Evolutionary conservation across 2,329 filamentous ascomycete genomes (phyloP), one percentile per base, ranked within the genome.

Genomic region (Aciculosporium take): DNA sequence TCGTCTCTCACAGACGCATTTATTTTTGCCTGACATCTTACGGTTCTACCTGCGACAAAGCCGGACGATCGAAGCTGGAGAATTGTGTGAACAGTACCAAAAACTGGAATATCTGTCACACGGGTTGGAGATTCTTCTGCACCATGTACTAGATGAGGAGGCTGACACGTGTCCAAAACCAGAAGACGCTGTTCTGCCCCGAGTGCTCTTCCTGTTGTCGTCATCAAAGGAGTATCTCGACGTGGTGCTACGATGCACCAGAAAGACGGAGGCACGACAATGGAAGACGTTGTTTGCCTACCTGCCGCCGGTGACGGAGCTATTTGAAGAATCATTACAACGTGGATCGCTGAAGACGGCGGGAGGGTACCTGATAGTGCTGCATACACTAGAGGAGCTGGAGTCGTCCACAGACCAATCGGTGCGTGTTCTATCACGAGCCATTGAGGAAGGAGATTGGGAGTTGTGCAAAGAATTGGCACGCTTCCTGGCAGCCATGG

Each of bases 221-320:
- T 84, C 80, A 1, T 84, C 80, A 59, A 81, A 79, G 42, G 77
- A 86, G 44, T 98, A 95, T 55, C 77, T 96, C 13, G 89, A 96
- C 53, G 91, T 96, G 44, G 81, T 98, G 20, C 82, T 98, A 17
- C 91, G 94, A 62, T 98, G 91, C 62, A 95, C 91, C 1, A 81
- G 91, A 41, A 98, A 98, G 62, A 98, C 91, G 0, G 91, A 98
- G 56, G 79, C 94, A 7, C 79, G 89, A 30, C 94, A 86, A 42
- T 98, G 91, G 91, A 79, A 83, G 45, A 95, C 91, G 1, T 69
- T 98, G 1, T 98, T 98, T 59, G 78, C 80, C 4, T 87, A 95
- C 53, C 70, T 98, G 1, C 91, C 91, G 1, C 85, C 89, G 1
- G 85, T 89, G 4, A 81, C 87, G 53, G 84, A 91, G 50, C 72